Conservation (phyloP, 2,329 filamentous ascomycete species). For the Paraphaeosphaeria sporulosa region DNA sequence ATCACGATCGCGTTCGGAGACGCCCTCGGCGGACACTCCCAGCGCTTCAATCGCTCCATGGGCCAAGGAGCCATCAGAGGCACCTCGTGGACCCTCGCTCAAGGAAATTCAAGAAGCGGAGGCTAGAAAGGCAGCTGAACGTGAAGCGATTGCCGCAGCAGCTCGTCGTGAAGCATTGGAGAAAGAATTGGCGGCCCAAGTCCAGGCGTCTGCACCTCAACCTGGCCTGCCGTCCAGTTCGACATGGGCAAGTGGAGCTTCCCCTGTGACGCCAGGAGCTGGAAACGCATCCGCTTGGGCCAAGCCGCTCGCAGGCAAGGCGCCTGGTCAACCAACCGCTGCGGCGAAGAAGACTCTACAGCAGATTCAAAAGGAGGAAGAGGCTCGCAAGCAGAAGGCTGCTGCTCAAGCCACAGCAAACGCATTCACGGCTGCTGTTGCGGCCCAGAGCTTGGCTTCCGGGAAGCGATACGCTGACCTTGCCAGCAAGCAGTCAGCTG, state of each 20-base stretch:
- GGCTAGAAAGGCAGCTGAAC: conserved; percentile 88
- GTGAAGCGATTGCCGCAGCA: conserved; percentile 80
- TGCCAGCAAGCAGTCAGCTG: conserved; percentile 74
- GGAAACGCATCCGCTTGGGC: conserved; percentile 66
- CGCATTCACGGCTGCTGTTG: conserved; percentile 54
- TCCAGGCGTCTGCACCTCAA: conserved; percentile 65
- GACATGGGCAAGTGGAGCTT: conserved; percentile 82
- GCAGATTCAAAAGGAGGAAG: conserved; percentile 97
- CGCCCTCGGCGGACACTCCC: conserved; percentile 71
- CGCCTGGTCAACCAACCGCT: conserved; percentile 48
- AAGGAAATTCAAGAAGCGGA: conserved; percentile 98
- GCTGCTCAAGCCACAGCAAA: conserved; percentile 58
- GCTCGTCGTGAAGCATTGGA: conserved; percentile 80
- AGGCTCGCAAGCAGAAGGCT: conserved; percentile 82
- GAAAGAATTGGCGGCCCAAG: conserved; percentile 74
- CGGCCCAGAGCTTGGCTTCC: conserved; percentile 52
- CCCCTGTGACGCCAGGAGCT: conserved; percentile 68
- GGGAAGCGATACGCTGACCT: conserved; percentile 96
- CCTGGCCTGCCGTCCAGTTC: conserved; percentile 86
- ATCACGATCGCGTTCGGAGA: conserved; percentile 77
- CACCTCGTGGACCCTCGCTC: conserved; percentile 84
- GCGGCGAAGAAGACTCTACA: conserved; percentile 85
- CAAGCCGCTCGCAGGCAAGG: conserved; percentile 63
- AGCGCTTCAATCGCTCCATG: conserved; percentile 86
- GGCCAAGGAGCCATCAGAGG: conserved; percentile 81